phyloP scores from a whole-genome alignment of 805 yeast species.

The Ogataea salicorniae region DNA sequence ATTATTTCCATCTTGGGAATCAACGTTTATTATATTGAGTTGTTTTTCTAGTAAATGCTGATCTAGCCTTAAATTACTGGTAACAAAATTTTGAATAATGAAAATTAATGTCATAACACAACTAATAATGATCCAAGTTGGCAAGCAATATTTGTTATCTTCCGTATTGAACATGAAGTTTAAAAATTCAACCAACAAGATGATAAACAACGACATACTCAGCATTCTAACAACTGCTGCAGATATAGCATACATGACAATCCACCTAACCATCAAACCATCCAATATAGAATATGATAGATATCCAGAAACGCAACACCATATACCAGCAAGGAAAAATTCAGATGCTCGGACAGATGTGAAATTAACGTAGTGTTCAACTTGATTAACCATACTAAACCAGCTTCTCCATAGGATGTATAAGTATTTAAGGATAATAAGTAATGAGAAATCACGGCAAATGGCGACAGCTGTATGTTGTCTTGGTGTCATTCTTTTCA shows the following conservation, averaged over 20 bases:
- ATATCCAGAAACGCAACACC: constrained; percentile 89
- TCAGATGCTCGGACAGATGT: constrained; percentile 71
- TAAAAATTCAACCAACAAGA: constrained; percentile 64
- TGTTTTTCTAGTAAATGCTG: constrained; percentile 17
- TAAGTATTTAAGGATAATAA: constrained; percentile 25
- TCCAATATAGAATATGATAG: constrained; percentile 79
- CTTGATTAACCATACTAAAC: constrained; percentile 19
- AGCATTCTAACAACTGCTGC: constrained; percentile 87
- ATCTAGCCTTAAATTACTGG: constrained; percentile 58
- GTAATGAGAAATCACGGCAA: constrained; percentile 72
- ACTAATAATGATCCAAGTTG: constrained; percentile 89
- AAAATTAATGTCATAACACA: constrained; percentile 76
- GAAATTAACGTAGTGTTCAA: constrained; percentile 22
- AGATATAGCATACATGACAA: constrained; percentile 78
- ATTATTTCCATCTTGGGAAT: background rate
- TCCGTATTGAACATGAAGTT: constrained; percentile 66
- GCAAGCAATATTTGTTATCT: constrained; percentile 56
- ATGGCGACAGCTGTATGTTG: constrained; percentile 72
- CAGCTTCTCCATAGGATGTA: constrained; percentile 24
- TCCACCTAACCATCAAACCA: constrained; percentile 90
- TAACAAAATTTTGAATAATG: constrained; percentile 82
- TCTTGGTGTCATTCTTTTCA: constrained; percentile 65
- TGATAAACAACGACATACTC: constrained; percentile 70
- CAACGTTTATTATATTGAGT: too few relatives aligned
- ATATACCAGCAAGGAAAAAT: constrained; percentile 75